A percentile compares a stretch with the other conserved stretches of the same genome.
phyloP scores from a whole-genome alignment of 1,139 yeast genomes.

The Blastobotrys elegans region DNA sequence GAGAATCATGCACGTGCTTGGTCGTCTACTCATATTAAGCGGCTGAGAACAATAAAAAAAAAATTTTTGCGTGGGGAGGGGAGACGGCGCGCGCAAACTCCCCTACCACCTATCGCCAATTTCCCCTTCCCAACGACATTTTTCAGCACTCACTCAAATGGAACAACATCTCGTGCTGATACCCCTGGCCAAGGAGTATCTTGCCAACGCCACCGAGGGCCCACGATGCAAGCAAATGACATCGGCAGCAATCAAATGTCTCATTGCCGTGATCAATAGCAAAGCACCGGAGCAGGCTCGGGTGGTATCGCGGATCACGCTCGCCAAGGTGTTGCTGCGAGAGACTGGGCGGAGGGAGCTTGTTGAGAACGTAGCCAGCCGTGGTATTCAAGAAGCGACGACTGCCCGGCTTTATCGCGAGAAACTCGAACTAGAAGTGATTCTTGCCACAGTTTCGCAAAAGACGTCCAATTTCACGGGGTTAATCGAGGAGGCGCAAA shows the following conservation, averaged over 20 bases:
- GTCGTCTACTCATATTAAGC: too few species aligned
- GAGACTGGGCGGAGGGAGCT: slow-evolving; percentile 6
- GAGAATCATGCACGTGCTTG: too few species aligned
- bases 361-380: background rate
- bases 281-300: slow-evolving; percentile 2
- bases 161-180: slow-evolving; percentile 4
- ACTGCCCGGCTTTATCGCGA: slow-evolving; percentile 4
- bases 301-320: slow-evolving; percentile 7
- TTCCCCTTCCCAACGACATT: too few species aligned
- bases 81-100: too few species aligned
- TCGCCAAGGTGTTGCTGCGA: slow-evolving; percentile 10
- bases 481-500: slow-evolving; percentile 1
- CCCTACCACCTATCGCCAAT: too few species aligned
- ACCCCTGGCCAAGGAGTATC: slow-evolving; percentile 13
- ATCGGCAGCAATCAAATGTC: slow-evolving; percentile 8
- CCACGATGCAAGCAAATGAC: slow-evolving; percentile 1
- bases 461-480: background rate
- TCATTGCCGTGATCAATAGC: slow-evolving; percentile 5
- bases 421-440: slow-evolving; percentile 7
- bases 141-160: too few species aligned
- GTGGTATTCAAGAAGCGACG: slow-evolving; percentile 9
- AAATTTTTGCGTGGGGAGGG: slow-evolving; percentile 5
- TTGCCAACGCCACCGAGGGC: slow-evolving; percentile 5
- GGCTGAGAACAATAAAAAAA: too few species aligned
- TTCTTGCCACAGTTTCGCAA: background rate